Base-by-base conservation (phyloP, 768 basidiomycete genomes). In the Xanthoconium stramineum region DNA sequence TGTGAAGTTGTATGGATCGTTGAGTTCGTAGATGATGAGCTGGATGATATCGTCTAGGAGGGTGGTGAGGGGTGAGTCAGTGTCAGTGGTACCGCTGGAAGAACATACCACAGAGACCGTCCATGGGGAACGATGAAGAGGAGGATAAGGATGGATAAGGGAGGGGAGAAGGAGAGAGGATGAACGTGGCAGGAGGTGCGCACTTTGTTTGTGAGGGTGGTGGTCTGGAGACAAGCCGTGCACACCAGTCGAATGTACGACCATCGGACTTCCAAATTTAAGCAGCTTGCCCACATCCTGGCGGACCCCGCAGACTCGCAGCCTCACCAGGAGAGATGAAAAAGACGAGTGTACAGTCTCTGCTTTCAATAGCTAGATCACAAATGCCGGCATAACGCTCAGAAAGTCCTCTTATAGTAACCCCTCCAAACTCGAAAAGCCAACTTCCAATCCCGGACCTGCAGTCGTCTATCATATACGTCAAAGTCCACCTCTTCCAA, bases 401-500 rank as follows among this genome's bases (percentile, higher is more conserved):
- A 72, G 50, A 72, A 72, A 59, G 52, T 57, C 70, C 76, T 69
- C 60, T 72, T 76, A 70, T 78, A 76, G 72, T 80, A 78, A 61
- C 77, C 71, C 48, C 77, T 72, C 82, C 82, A 84, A 36, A 92
- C 81, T 65, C 80, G 78, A 84, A 84, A 89, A 50, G 92, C 82
- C 63, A 93, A 72, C 75, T 81, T 82, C 85, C 92, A 92, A 68
- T 88, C 86, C 70, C 83, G 78, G 64, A 74, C 55, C 72, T 84
- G 86, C 65, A 92, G 62, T 61, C 76, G 74, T 28, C 83, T 75
- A 59, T 85, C 74, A 68, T 89, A 93, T 9, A 78, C 86, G 64
- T 93, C 78, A 71, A 94, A 94, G 64, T 85, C 78, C 45, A 75
- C 80, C 56, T 76, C 76, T 69, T 93, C 89, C 56, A 93, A 74